Evolutionary conservation across 176 grass and related monocot species (phyloP).

Genomic region (Areca catechu): DNA sequence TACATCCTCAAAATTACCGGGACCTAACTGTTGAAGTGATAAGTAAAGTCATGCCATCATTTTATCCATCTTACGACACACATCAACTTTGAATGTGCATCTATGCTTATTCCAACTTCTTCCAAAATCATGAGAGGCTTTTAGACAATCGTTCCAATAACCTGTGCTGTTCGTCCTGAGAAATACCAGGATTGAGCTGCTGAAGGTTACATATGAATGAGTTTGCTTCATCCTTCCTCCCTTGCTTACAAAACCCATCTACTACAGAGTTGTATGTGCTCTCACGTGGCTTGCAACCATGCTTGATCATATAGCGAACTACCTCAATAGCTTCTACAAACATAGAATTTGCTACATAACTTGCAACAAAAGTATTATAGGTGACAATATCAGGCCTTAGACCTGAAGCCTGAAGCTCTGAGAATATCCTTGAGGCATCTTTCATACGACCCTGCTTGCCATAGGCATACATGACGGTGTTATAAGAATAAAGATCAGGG

Average conservation of each 20-base stretch:
- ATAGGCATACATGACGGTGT: conserved; percentile 92
- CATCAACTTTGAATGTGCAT: too few species aligned
- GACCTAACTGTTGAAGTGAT: too few species aligned
- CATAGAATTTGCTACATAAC: conserved; percentile 71
- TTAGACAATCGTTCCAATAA: conserved; percentile 34
- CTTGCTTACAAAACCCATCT: conserved; percentile 45
- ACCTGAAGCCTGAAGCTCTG: conserved; percentile 60
- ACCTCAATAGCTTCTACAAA: conserved; percentile 77
- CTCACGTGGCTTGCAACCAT: conserved; percentile 67
- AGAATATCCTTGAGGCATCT: conserved; percentile 75
- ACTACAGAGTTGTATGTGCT: conserved; percentile 75
- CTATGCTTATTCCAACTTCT: too few species aligned
- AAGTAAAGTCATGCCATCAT: too few species aligned
- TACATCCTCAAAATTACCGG: too few species aligned
- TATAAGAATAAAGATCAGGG: conserved; percentile 84
- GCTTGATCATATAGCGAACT: conserved; percentile 53
- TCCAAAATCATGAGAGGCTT: background rate
- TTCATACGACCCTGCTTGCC: conserved; percentile 66
- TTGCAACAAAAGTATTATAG: conserved; percentile 86
- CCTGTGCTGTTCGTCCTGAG: conserved; percentile 35
- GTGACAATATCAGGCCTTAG: conserved; percentile 72
- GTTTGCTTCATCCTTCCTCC: conserved; percentile 44
- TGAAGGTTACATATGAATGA: conserved; percentile 46
- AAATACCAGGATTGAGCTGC: conserved; percentile 59
- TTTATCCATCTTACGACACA: too few species aligned